Percentiles rank a stretch among this genome's conserved stretches.
Conservation (phyloP, 2,329 filamentous ascomycete genomes). For the Hirsutella thompsonii region DNA sequence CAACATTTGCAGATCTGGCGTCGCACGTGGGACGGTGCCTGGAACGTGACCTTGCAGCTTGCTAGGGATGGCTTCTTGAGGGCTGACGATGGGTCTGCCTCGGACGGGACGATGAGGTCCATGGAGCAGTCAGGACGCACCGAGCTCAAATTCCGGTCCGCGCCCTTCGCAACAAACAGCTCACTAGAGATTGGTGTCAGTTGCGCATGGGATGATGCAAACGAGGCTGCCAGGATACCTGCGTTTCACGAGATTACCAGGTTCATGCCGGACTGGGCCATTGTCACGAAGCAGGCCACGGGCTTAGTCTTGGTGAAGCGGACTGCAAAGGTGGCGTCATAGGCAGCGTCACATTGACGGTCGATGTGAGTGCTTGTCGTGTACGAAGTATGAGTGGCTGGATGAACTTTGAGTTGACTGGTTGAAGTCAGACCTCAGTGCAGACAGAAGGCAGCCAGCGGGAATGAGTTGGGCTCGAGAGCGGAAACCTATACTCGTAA, state of each 20-base stretch:
- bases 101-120: neutral
- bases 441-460: too few relatives aligned
- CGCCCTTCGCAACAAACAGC: slow-evolving; percentile 4
- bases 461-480: too few relatives aligned
- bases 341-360: slow-evolving; percentile 7
- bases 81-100: neutral
- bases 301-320: slow-evolving; percentile 74
- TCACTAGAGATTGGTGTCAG: slow-evolving; percentile 50
- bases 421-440: too few relatives aligned
- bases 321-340: slow-evolving; percentile 40
- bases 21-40: slow-evolving; percentile 62
- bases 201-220: slow-evolving; percentile 84
- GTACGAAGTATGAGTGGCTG: too few relatives aligned
- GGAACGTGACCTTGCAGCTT: slow-evolving; percentile 43
- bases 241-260: slow-evolving; percentile 68
- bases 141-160: slow-evolving; percentile 6
- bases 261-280: slow-evolving; percentile 70
- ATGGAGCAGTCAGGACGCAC: neutral
- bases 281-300: slow-evolving; percentile 60
- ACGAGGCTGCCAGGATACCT: slow-evolving; percentile 57
- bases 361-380: too few relatives aligned
- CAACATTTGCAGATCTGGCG: slow-evolving; percentile 69
- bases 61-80: slow-evolving; percentile 5
- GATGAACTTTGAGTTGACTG: too few relatives aligned
- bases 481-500: too few relatives aligned